phyloP scores from a whole-genome alignment of 2,329 filamentous ascomycete genomes.

The Massarina eburnea region DNA sequence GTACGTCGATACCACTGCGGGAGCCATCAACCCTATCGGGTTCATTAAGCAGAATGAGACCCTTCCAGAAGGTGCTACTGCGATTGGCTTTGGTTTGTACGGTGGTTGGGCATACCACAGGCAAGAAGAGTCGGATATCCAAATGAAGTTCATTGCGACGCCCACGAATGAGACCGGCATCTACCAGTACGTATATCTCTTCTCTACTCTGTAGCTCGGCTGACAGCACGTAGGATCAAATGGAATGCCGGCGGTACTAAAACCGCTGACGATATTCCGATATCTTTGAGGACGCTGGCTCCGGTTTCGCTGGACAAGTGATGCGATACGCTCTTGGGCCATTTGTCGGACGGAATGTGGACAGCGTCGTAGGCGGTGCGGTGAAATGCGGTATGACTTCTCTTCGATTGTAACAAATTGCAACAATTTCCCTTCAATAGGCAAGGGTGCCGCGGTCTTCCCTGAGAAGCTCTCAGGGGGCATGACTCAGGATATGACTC shows the following conservation, averaged over 20 bases:
- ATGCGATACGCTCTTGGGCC: neutral
- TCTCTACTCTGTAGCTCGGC: neutral
- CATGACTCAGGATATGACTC: no score
- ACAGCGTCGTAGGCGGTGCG: no score
- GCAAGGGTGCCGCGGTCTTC: no score
- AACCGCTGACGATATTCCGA: constrained; percentile 9
- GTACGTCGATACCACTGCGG: constrained; percentile 19
- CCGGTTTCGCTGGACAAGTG: constrained; percentile 7
- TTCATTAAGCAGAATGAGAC: constrained; percentile 22
- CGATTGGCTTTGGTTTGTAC: constrained; percentile 31
- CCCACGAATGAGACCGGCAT: constrained; percentile 16
- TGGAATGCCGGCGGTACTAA: constrained; percentile 16
- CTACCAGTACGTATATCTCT: constrained; percentile 8
- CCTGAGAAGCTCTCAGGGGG: neutral
- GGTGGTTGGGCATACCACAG: constrained; percentile 35
- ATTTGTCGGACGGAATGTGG: no score
- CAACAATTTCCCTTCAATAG: neutral
- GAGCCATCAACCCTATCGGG: constrained; percentile 26
- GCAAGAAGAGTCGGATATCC: constrained; percentile 11
- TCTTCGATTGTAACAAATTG: neutral
- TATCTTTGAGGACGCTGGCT: constrained; percentile 16
- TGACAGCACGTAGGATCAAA: constrained; percentile 9
- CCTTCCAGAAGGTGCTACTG: constrained; percentile 8
- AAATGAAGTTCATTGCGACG: constrained; percentile 22
- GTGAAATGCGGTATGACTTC: neutral